Conservation (phyloP, 768 basidiomycete species). For the Terana coerulea region DNA sequence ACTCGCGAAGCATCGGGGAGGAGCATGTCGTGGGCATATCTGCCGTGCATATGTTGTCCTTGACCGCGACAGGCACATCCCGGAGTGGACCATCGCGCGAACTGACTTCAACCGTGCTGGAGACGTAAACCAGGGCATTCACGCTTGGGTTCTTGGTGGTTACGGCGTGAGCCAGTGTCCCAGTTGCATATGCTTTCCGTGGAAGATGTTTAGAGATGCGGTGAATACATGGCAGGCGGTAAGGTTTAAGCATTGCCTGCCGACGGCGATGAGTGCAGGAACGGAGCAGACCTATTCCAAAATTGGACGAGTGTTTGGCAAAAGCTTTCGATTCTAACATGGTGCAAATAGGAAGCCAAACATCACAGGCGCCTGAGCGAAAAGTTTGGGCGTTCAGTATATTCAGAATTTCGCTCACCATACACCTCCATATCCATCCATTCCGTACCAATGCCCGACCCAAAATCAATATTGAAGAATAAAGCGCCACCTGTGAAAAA, state of each 20-base stretch:
- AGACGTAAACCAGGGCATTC: constrained; percentile 51
- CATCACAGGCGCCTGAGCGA: constrained; percentile 18
- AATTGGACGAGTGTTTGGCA: constrained; percentile 14
- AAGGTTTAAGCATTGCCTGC: constrained; percentile 6
- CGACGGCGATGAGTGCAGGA: neutral
- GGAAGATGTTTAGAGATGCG: neutral
- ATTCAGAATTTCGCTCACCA: too few species aligned
- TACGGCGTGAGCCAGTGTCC: constrained; percentile 11
- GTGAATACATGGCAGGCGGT: neutral
- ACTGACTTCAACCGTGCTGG: neutral
- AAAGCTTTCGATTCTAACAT: constrained; percentile 19
- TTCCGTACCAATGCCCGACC: too few species aligned
- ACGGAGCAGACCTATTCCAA: neutral
- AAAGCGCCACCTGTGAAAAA: neutral
- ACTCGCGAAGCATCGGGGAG: constrained; percentile 71
- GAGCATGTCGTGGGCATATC: constrained; percentile 72
- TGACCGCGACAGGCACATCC: constrained; percentile 62
- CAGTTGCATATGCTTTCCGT: neutral
- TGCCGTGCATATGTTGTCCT: constrained; percentile 82
- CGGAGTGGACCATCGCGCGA: constrained; percentile 24
- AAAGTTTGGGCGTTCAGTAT: constrained; percentile 7
- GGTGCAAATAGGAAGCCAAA: constrained; percentile 11
- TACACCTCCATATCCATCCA: too few species aligned
- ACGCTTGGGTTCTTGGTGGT: constrained; percentile 33
- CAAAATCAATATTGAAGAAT: neutral